Evolutionary conservation across 495 filamentous ascomycete species (phyloP).

Genomic region (Articulospora tetracladia): DNA sequence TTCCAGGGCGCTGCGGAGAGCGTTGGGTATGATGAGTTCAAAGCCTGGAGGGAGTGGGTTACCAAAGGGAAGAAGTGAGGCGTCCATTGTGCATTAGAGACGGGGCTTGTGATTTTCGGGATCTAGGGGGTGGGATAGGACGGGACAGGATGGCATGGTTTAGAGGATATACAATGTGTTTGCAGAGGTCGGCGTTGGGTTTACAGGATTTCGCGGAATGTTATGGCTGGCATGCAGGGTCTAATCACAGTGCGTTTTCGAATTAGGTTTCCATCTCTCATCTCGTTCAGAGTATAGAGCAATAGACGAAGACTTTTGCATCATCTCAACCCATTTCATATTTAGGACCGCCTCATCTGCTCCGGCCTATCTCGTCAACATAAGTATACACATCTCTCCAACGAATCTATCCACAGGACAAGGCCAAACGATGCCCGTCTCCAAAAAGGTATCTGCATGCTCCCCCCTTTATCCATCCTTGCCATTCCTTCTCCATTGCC

Average conservation of each 20-base stretch:
- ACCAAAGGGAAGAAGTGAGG: slow-evolving; percentile 14
- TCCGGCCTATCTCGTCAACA: no score
- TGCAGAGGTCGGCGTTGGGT: slow-evolving; percentile 3
- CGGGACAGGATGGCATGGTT: background rate
- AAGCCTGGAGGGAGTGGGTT: slow-evolving; percentile 74
- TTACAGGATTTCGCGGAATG: background rate
- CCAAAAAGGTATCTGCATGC: background rate
- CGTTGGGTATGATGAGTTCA: slow-evolving; percentile 68
- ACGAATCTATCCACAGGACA: no score
- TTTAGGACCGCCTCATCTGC: background rate
- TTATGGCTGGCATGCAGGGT: no score
- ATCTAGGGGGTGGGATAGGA: background rate
- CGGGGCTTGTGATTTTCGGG: no score
- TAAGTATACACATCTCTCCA: background rate
- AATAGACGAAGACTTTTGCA: background rate
- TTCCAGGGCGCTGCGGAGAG: slow-evolving; percentile 78
- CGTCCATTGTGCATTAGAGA: background rate
- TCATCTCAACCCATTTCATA: background rate
- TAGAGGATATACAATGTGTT: slow-evolving; percentile 2
- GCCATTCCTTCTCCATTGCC: background rate
- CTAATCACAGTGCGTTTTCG: background rate
- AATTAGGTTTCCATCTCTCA: background rate
- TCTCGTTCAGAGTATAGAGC: background rate
- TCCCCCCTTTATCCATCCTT: background rate
- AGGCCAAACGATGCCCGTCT: no score